Conservation (phyloP, 177 flowering plant genomes). For the Tripterygium wilfordii region DNA sequence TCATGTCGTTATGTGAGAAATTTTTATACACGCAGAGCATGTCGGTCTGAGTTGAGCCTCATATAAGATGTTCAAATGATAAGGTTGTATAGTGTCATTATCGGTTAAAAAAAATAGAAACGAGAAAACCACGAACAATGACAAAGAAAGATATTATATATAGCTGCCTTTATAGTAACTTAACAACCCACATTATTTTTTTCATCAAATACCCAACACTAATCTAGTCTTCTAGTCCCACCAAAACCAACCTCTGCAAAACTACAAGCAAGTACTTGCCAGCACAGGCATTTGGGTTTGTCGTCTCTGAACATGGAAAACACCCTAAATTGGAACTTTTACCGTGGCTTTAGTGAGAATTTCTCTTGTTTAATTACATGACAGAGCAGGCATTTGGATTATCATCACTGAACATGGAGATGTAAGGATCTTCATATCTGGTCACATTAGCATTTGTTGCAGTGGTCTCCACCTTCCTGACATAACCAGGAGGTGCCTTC, state of each 20-base stretch:
- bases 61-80: too few relatives aligned
- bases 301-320: constrained; percentile 62
- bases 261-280: constrained; percentile 31
- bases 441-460: constrained; percentile 21
- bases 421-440: constrained; percentile 38
- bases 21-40: too few relatives aligned
- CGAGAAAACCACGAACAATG: too few relatives aligned
- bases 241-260: background rate
- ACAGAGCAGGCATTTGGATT: constrained; percentile 63
- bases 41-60: too few relatives aligned
- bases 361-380: constrained; percentile 46
- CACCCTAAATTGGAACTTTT: too few relatives aligned
- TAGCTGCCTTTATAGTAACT: too few relatives aligned
- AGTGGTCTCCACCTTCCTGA: constrained; percentile 36
- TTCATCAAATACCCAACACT: background rate
- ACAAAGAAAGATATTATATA: too few relatives aligned
- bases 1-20: too few relatives aligned
- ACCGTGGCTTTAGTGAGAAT: too few relatives aligned
- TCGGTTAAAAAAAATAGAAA: too few relatives aligned
- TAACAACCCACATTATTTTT: background rate
- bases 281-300: constrained; percentile 59
- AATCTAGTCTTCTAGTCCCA: background rate
- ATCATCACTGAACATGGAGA: constrained; percentile 60
- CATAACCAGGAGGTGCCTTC: constrained; percentile 65
- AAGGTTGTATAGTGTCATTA: too few relatives aligned